A percentile compares a stretch with the other conserved stretches of the same genome.
phyloP scores from a whole-genome alignment of 2,329 filamentous ascomycete genomes.

The Akanthomyces muscarius region DNA sequence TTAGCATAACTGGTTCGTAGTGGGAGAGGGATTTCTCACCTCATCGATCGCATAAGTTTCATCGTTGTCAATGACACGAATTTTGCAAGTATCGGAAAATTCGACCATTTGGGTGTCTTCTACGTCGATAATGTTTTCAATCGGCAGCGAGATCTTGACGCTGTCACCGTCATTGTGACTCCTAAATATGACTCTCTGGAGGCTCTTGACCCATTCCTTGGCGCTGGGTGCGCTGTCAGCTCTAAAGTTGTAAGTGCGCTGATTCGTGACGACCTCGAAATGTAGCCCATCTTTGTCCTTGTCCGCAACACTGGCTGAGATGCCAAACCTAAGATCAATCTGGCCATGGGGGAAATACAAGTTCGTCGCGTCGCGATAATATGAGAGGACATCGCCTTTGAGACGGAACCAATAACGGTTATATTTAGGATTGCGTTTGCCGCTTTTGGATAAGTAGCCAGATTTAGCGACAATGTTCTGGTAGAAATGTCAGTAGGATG shows the following conservation, averaged over 20 bases:
- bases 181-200: slow-evolving; percentile 92
- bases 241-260: slow-evolving; percentile 79
- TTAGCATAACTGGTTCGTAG: slow-evolving; percentile 10
- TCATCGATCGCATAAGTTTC: slow-evolving; percentile 96
- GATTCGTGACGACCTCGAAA: slow-evolving; percentile 78
- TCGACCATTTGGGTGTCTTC: slow-evolving; percentile 89
- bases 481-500: background rate
- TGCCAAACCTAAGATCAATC: slow-evolving; percentile 87
- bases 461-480: slow-evolving; percentile 76
- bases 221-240: slow-evolving; percentile 85
- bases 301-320: slow-evolving; percentile 75
- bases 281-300: slow-evolving; percentile 72
- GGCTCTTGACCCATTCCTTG: slow-evolving; percentile 91
- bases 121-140: slow-evolving; percentile 84
- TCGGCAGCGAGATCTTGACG: slow-evolving; percentile 89
- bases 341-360: slow-evolving; percentile 89
- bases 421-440: slow-evolving; percentile 82
- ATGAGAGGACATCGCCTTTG: slow-evolving; percentile 87
- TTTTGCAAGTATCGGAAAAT: slow-evolving; percentile 89
- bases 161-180: slow-evolving; percentile 96
- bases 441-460: slow-evolving; percentile 82
- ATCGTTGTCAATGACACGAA: slow-evolving; percentile 87
- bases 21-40: slow-evolving; percentile 44
- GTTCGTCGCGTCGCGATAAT: slow-evolving; percentile 78
- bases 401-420: slow-evolving; percentile 90